Base-by-base conservation (phyloP, 345 rosid genomes). In the Laguncularia racemosa region DNA sequence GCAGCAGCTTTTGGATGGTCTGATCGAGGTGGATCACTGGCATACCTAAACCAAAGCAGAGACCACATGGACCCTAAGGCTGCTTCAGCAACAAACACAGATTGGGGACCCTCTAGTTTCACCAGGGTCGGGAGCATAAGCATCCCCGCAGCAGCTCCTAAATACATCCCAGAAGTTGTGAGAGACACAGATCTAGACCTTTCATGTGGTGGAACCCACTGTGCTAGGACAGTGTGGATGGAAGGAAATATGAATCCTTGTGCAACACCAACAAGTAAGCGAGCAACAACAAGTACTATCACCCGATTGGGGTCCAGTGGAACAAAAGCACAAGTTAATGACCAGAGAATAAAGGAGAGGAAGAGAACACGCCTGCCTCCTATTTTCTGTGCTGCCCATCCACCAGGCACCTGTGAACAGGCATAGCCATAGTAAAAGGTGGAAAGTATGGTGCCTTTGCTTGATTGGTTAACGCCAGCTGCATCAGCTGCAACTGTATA, bases 181-280 rank as follows among this genome's bases (percentile, higher is more conserved):
- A 93, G 89, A 1, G 99, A 89, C 64, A 93, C 99, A 16, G 96
- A 79, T 67, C 97, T 85, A 63, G 99, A 93, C 58, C 99, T 79
- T 71, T 93, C 96, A 56, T 89, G 97, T n/a, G 99, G 97, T 10
- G 97, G 97, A 46, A 93, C 97, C 97, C 99, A 93, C 76, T 89
- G 93, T 16, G 97, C 99, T 61, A 92, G 81, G 73, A 92, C 95
- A 1, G 96, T 92, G 67, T 92, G 97, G 67, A 89, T 92, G 56
- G 97, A 92, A 2, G 97, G 97, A 64, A 93, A 93, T 62, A 93
- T 93, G 71, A 93, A 93, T 51, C 99, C 97, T 70, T 93, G 97
- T 0, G 99, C 93, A 40, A 93, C 97, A 72, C 99, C 97, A 71
- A 89, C 97, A 62, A 93, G 96, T 71, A 93, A 78, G 58, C 97